A percentile compares a stretch with the other conserved stretches of the same genome.
Evolutionary conservation across 73 alveolate genomes (phyloP).

Genomic region (Tetrahymena thermophila): DNA sequence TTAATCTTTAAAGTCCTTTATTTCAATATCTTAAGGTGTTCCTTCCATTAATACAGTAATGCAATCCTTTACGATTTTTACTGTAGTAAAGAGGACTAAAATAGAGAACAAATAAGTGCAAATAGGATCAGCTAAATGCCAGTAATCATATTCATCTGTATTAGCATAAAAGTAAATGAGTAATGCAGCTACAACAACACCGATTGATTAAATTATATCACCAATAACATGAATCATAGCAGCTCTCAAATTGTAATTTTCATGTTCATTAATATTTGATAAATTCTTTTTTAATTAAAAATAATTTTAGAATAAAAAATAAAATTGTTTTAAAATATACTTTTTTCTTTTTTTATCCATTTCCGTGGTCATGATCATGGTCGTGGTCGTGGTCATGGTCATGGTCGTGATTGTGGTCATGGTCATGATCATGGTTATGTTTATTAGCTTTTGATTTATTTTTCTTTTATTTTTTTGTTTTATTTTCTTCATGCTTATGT

Average conservation of each 20-base stretch:
- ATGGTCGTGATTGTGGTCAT: conserved; percentile 5
- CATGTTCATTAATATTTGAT: conserved; percentile 19
- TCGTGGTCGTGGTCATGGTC: neutral
- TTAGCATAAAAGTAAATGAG: conserved; percentile 58
- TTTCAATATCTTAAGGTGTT: conserved; percentile 57
- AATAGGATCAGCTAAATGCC: conserved; percentile 75
- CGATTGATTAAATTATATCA: conserved; percentile 81
- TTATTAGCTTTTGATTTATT: neutral
- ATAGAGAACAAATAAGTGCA: conserved; percentile 86
- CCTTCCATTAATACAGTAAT: conserved; percentile 88
- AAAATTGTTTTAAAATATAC: neutral
- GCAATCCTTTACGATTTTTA: conserved; percentile 80
- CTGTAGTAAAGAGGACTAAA: conserved; percentile 82
- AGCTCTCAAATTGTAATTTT: conserved; percentile 79
- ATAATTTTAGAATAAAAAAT: neutral
- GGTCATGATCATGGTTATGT: neutral
- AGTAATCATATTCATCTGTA: conserved; percentile 5
- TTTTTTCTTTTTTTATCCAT: neutral
- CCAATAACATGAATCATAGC: conserved; percentile 90
- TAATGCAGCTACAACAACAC: conserved; percentile 88
- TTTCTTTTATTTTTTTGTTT: neutral
- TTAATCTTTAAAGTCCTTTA: conserved; percentile 16
- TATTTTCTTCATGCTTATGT: conserved; percentile 7
- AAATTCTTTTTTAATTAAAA: neutral
- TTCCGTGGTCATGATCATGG: neutral